Base-by-base conservation (phyloP, 2,329 filamentous ascomycete species). In the Penicillium sp. region DNA sequence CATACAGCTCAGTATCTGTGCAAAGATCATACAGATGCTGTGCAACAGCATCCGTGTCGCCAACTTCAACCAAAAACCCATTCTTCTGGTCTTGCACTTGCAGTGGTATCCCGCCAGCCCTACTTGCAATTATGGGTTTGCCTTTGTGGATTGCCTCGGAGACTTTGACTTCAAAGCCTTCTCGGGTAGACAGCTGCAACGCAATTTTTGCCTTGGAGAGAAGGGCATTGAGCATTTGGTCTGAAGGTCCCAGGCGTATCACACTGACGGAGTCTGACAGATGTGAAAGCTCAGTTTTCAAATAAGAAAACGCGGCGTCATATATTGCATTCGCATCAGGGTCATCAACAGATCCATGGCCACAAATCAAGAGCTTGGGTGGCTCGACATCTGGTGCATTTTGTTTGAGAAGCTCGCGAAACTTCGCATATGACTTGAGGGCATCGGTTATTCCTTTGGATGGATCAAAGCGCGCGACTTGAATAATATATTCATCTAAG, bases 81-180 rank as follows among this genome's bases (percentile, higher is more conserved):
- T 87, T 87, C 68, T 88, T 82, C 35, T 79, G 79, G 64, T 92
- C 77, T 69, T 88, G 81, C 56, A 94, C 81, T 68, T 94, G 90
- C 4, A 93, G 77, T 1, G 89, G 89, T 53, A 94, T 92, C 11
- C 90, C 90, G n/a, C 90, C 90, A 1, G 86, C 85, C 20, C 79
- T 78, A 1, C 87, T 90, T 3, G 87, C 88, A 60, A 94, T 90
- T 64, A 91, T 82, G 1, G 90, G 90, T 2, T 87, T 83, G 14
- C 89, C 89, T 46, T 91, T 90, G 67, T 92, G 89, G 21, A 93
- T 78, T 1, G 88, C 89, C 72, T 94, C 90, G 0, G 87, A 91
- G 5, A 94, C 89, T 72, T 94, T 94, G 64, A 94, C 87, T 71
- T 94, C 90, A 64, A 94, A 94, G 0, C 90, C 89, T 1, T 94